Evolutionary conservation across 2,329 filamentous ascomycete genomes (phyloP), one percentile per base, ranked within the genome.

Genomic region (Stachybotrys chlorohalonatus): DNA sequence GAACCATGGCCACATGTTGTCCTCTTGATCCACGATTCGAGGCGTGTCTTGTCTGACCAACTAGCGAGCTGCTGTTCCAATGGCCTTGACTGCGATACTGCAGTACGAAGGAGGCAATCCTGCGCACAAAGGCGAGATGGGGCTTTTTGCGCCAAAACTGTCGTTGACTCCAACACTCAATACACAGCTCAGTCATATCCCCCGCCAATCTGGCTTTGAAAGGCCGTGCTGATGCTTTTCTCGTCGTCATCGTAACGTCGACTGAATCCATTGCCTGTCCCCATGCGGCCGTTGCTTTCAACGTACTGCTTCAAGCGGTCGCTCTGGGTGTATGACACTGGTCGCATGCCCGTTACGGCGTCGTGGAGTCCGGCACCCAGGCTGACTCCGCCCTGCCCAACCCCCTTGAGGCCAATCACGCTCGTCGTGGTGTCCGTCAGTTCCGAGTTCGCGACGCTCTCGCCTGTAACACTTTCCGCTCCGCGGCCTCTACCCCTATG

Each of bases 221-320:
- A 99, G 51, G 92, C 92, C 53, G 94, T 97, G 66, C 90, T 96
- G 65, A 97, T 84, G 72, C 93, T 97, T 73, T 94, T 90, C 65
- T 94, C 90, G 68, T 97, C 94, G 62, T 99, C 94, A 62, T 99
- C 94, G 58, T 87, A 84, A 53, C 77, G 79, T 63, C 86, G 87
- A 53, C 82, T 85, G 66, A 83, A 90, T 53, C 86, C 83, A 68
- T 85, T 89, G 59, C 81, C 77, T 31, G 78, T 79, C 49, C 83
- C 84, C 58, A 83, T 77, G 52, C 89, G 87, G 9, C 86, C 85
- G 57, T 86, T 87, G 62, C 86, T 90, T 70, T 97, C 94, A 31
- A 96, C 90, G 65, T 96, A 97, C 62, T 94, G 88, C 74, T 94
- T 95, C 58, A 99, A 80, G 51, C 94, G 90, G 67, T 99, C 94